Percentiles rank a stretch among this genome's conserved stretches.
These are phyloP conservation scores for Sarocladium strictum DNA, from an alignment of 2,329 filamentous ascomycete genomes.

Conservation along the genomic window DNA sequence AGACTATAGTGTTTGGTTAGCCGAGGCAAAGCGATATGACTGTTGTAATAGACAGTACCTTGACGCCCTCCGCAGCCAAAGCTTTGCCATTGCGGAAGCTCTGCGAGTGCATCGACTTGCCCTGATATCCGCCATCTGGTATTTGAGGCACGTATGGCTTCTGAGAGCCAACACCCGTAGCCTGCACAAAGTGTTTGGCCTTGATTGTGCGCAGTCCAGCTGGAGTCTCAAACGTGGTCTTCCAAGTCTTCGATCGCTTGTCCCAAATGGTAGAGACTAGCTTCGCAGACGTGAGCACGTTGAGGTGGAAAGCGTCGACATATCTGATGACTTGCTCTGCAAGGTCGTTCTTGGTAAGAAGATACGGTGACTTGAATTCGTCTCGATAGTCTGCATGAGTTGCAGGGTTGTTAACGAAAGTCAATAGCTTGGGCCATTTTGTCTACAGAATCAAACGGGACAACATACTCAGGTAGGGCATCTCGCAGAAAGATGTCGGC, in stretches of 20 bases:
- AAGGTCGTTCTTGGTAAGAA: constrained; percentile 19
- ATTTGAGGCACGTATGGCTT: constrained; percentile 20
- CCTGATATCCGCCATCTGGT: constrained; percentile 13
- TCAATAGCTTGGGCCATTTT: too few species aligned
- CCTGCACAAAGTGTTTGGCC: constrained; percentile 21
- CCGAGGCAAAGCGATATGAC: too few species aligned
- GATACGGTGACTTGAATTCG: constrained; percentile 12
- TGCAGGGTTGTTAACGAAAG: too few species aligned
- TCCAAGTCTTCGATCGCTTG: constrained; percentile 18
- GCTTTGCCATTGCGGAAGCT: constrained; percentile 16
- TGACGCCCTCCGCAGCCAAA: constrained; percentile 16
- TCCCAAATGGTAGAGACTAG: constrained; percentile 21
- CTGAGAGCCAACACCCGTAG: constrained; percentile 19
- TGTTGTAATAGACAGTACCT: constrained; percentile 12
- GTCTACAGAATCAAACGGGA: too few species aligned
- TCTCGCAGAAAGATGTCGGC: constrained; percentile 18
- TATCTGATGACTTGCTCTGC: constrained; percentile 20
- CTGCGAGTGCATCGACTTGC: constrained; percentile 20
- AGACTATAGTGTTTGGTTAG: constrained; percentile 12
- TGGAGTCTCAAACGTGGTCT: constrained; percentile 15
- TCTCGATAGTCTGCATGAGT: constrained; percentile 14
- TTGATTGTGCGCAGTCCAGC: constrained; percentile 6
- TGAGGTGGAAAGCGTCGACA: constrained; percentile 24
- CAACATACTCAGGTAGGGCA: constrained; percentile 12
- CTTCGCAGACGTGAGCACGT: constrained; percentile 22